Conservation (phyloP, 148 eudicot species). For the Heliosperma pusillum region DNA sequence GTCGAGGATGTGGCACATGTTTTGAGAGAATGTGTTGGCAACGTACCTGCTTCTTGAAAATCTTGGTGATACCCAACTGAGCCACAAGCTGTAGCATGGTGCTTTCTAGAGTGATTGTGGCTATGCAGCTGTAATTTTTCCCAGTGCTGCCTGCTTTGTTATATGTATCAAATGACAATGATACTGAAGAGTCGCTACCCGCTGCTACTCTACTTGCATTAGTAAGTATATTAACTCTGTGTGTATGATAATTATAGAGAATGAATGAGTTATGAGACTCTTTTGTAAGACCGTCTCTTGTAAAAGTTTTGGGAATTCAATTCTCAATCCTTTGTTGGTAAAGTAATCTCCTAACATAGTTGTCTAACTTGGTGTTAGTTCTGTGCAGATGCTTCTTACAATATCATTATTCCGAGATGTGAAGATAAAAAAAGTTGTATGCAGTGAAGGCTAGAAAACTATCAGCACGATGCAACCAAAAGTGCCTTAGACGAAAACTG, state of each 20-base stretch:
- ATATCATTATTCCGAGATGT: background rate
- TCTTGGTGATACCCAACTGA: background rate
- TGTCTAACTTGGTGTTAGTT: background rate
- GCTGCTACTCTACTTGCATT: background rate
- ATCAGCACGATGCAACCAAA: background rate
- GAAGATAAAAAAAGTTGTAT: background rate
- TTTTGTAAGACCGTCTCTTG: background rate
- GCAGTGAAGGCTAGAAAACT: background rate
- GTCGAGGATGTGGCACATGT: conserved; percentile 73
- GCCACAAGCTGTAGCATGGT: background rate
- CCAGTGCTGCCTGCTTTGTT: background rate
- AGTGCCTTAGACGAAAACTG: background rate
- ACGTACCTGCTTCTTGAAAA: conserved; percentile 16
- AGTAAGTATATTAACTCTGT: background rate
- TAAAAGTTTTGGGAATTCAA: background rate
- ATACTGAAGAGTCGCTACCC: background rate
- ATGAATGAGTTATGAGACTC: no score
- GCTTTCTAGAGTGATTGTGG: background rate
- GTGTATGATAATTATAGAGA: no score
- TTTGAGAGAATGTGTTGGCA: conserved; percentile 51
- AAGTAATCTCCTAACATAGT: no score
- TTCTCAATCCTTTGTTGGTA: background rate
- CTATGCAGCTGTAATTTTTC: background rate
- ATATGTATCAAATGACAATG: background rate
- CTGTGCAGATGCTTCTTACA: background rate